Evolutionary conservation across 2,329 filamentous ascomycete genomes (phyloP), one percentile per base, ranked within the genome.

Genomic region (Fusarium fujikuroi): DNA sequence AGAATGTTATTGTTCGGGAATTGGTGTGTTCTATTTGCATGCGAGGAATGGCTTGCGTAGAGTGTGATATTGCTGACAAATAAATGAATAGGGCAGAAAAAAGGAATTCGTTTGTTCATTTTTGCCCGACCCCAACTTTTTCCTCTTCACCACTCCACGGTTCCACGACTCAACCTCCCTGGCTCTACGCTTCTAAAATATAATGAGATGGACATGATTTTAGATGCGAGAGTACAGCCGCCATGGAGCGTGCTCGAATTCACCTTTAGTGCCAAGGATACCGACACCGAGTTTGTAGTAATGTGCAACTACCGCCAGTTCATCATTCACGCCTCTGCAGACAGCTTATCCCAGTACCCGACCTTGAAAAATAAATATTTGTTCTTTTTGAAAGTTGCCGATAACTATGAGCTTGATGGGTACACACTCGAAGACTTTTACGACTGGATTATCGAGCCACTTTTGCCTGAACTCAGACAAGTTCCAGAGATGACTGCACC

Each of bases 161-260:
- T 9, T 30, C 28, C 9, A 30, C 28, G 9, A 1, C 28, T 3
- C 0, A 30, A 30, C 28, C 3, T 30, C 28, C 28, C 28, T 30
- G 28, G 28, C 28, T 30, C 28, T 9, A 30, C 28, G 28, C 28
- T 30, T 10, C 28, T 30, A 11, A 30, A 30, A 30, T 11, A 25
- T 0, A 28, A 18, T 1, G 21, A 4, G 3, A 54, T 54, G 36
- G 19, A n/a, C 12, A 2, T n/a, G 14, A 4, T 1, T 30, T 18
- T 14, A 6, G 15, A 30, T 2, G 23, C 9, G 5, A 11, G 2
- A 30, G 16, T 4, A 2, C 12, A 8, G 1, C 43, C 25, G 4
- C 23, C 12, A 4, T 60, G 44, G 34, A 60, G 44, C 3, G 44
- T 40, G 1, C 11, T 60, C 4, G 11, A 23, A 23, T 32, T 32